Evolutionary conservation across 352 stramenopile species (phyloP), one percentile per base, ranked within the genome.

Genomic region (Thalassiosira mediterranea): DNA sequence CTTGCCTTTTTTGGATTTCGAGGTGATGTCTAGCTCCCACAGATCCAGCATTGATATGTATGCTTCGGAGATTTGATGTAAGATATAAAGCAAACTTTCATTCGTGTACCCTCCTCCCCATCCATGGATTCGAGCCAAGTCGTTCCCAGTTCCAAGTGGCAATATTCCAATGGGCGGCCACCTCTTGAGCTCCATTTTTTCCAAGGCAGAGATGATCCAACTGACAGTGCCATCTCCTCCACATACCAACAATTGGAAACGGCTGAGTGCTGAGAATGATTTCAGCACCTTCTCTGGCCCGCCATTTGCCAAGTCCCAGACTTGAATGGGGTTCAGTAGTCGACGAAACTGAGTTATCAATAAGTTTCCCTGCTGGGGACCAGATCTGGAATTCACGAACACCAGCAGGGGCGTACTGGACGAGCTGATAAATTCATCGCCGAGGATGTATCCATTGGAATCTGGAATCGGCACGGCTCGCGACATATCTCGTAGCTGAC

Each of bases 371-470:
- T 98, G 94, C 59, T 97, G 94, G 3, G 94, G 92, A 2, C 96
- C 96, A 31, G 94, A 97, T 7, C 94, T 91, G 57, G 94, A 97
- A 79, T 98, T 98, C 48, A 98, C 97, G 82, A 98, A 98, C 8
- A 98, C 95, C 26, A 95, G 40, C 11, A 95, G 63, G 38, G 90
- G 89, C 4, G 80, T 93, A 8, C 64, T 61, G 44, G 78, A 74
- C 67, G 79, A 56, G 5, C 56, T 60, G 8, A 88, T 44, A 72
- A 90, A 87, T 46, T 90, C 72, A 73, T 91, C 83, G 17, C 84
- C 83, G 21, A 92, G 51, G 54, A 93, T 86, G 47, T 91, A 93
- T 31, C 81, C 83, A 69, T 76, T 70, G 1, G 29, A 25, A 63
- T 86, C 78, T 51, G 78, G 78, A 46, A 81, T 67, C 0, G 77